A percentile compares a stretch with the other conserved stretches of the same genome.
phyloP scores from a whole-genome alignment of 345 rosid genomes.

The Rhizophora mangle region DNA sequence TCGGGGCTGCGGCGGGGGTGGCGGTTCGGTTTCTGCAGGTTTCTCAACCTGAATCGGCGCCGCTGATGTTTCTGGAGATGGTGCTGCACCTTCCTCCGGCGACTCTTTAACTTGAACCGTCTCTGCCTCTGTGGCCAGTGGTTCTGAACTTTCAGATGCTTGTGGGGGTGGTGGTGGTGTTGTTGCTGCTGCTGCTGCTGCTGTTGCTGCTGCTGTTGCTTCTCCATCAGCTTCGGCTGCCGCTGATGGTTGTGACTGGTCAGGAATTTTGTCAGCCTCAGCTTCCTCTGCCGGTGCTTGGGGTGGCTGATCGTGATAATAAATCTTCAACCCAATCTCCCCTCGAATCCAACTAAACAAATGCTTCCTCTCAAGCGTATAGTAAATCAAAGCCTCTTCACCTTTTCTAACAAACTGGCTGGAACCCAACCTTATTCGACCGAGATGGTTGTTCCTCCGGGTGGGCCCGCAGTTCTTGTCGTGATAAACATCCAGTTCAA shows the following conservation, averaged over 20 bases:
- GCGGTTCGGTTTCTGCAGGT: slow-evolving; percentile 9
- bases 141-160: background rate
- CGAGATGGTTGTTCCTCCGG: slow-evolving; percentile 56
- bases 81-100: slow-evolving; percentile 10
- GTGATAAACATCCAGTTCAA: slow-evolving; percentile 70
- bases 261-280: slow-evolving; percentile 16
- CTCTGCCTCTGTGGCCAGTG: background rate
- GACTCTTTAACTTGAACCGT: slow-evolving; percentile 6
- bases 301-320: slow-evolving; percentile 39
- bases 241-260: slow-evolving; percentile 5
- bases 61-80: slow-evolving; percentile 23
- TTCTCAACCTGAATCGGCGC: slow-evolving; percentile 27
- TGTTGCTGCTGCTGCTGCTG: slow-evolving; percentile 10
- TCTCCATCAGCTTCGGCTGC: slow-evolving; percentile 15
- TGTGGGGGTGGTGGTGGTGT: background rate
- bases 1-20: slow-evolving; percentile 15
- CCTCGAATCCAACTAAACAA: slow-evolving; percentile 61
- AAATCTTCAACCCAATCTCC: slow-evolving; percentile 70
- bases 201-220: slow-evolving; percentile 4
- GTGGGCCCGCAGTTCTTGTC: slow-evolving; percentile 75
- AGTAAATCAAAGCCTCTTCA: slow-evolving; percentile 80
- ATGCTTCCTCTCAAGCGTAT: slow-evolving; percentile 59
- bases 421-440: slow-evolving; percentile 58
- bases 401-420: slow-evolving; percentile 77
- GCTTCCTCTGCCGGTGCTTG: slow-evolving; percentile 29